Conservation (phyloP, 2,329 filamentous ascomycete species). For the Colletotrichum sp. region DNA sequence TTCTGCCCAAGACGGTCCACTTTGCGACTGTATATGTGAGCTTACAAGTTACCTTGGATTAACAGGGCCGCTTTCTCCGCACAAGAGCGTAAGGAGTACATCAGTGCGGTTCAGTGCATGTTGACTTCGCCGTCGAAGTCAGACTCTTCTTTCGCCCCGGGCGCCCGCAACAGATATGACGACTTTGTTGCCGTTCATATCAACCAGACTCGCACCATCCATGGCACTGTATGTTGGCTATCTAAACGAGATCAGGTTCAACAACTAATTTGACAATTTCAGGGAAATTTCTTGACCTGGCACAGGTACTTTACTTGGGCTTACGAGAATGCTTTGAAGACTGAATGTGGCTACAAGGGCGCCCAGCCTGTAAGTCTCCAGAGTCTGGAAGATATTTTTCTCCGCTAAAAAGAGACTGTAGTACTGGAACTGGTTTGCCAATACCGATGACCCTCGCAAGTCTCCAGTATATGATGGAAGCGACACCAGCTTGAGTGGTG, state of each 20-base stretch:
- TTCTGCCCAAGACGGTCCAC: too few species aligned
- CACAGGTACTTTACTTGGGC: constrained; percentile 19
- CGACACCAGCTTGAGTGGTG: constrained; percentile 40
- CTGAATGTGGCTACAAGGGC: constrained; percentile 23
- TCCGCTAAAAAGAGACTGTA: neutral
- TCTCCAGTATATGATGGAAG: constrained; percentile 46
- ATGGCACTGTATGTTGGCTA: neutral
- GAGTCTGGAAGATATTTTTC: too few species aligned
- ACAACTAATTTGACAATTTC: neutral
- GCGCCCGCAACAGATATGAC: constrained; percentile 18
- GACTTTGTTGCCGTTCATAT: constrained; percentile 24
- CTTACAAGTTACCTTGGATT: neutral
- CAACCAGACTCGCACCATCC: constrained; percentile 12
- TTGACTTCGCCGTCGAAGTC: constrained; percentile 9
- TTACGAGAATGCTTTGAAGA: constrained; percentile 18
- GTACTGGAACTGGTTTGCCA: constrained; percentile 42
- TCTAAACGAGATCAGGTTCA: too few species aligned
- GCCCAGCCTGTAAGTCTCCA: constrained; percentile 16
- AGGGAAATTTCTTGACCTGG: constrained; percentile 21
- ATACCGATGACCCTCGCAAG: constrained; percentile 30
- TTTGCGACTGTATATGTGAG: neutral
- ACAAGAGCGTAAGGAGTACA: constrained; percentile 22
- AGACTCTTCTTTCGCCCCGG: neutral
- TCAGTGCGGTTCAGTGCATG: constrained; percentile 21
- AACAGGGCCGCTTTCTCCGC: constrained; percentile 26